Evolutionary conservation across 2,329 filamentous ascomycete species (phyloP).

Genomic region (Aspergillus piperis): DNA sequence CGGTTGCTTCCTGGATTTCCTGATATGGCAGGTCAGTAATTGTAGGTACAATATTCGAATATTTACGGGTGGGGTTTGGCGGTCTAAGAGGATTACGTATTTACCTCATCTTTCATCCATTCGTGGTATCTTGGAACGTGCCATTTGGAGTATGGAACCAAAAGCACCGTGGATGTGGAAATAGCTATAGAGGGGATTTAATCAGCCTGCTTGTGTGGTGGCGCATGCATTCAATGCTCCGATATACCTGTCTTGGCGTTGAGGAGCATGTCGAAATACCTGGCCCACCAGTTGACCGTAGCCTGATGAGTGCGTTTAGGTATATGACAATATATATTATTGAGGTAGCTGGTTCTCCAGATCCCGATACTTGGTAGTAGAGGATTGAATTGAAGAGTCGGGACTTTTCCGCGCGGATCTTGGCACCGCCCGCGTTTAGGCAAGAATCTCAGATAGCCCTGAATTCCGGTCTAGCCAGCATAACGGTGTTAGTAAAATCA

Average conservation of each 20-base stretch:
- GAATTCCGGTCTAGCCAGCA: background rate
- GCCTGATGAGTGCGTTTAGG: background rate
- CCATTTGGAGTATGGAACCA: slow-evolving; percentile 80
- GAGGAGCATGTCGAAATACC: slow-evolving; percentile 31
- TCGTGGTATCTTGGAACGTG: slow-evolving; percentile 82
- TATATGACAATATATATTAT: background rate
- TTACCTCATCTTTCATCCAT: slow-evolving; percentile 85
- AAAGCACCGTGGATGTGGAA: slow-evolving; percentile 63
- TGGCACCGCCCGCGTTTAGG: slow-evolving; percentile 21
- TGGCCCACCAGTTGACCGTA: background rate
- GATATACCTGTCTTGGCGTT: slow-evolving; percentile 38
- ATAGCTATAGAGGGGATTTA: slow-evolving; percentile 56
- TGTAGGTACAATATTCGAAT: slow-evolving; percentile 10
- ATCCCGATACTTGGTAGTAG: background rate
- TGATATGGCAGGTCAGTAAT: background rate
- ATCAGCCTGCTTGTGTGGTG: background rate
- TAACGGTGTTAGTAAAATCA: background rate
- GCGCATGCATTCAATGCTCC: background rate
- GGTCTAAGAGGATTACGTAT: slow-evolving; percentile 4
- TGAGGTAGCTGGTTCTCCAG: background rate
- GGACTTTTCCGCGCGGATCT: slow-evolving; percentile 16
- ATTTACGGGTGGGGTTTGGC: background rate
- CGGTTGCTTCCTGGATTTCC: slow-evolving; percentile 79
- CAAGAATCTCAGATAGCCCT: background rate
- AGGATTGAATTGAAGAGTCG: background rate